Evolutionary conservation across 331 rosid species (phyloP).

Genomic region (Pyrus hybrid): DNA sequence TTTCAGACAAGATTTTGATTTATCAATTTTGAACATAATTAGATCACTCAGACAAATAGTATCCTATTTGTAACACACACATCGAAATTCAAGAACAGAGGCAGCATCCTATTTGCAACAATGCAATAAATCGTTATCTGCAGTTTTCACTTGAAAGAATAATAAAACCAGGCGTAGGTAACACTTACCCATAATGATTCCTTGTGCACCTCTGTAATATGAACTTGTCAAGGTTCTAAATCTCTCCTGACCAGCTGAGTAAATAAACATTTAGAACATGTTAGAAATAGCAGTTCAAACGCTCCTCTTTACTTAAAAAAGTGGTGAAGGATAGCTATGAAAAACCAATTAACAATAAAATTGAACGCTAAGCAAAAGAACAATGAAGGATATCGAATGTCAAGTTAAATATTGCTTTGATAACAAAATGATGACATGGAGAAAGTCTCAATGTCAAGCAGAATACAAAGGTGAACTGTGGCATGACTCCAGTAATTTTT

Average conservation of each 20-base stretch:
- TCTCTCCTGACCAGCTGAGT: slow-evolving; percentile 94
- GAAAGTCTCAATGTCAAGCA: not conserved
- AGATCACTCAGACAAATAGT: too few relatives aligned
- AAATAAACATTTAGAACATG: slow-evolving; percentile 15
- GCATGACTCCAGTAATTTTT: too few relatives aligned
- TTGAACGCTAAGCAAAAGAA: not conserved
- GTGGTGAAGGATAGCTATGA: not conserved
- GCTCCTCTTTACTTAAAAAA: not conserved
- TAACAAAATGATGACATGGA: not conserved
- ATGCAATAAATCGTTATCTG: not conserved
- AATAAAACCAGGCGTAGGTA: not conserved
- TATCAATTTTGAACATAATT: too few relatives aligned
- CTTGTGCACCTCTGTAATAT: slow-evolving; percentile 91
- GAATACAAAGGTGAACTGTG: too few relatives aligned
- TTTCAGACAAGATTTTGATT: not conserved
- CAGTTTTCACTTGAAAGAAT: not conserved
- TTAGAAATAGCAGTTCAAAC: slow-evolving; percentile 5
- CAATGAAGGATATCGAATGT: not conserved
- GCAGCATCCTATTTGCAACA: not conserved
- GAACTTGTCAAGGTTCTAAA: slow-evolving; percentile 87
- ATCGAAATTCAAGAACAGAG: not conserved
- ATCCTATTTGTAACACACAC: too few relatives aligned
- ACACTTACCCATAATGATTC: slow-evolving; percentile 77
- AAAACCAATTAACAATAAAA: not conserved
- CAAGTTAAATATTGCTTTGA: not conserved